Base-by-base conservation (phyloP, 2,329 filamentous ascomycete genomes). In the Rhynchosporium secalis region DNA sequence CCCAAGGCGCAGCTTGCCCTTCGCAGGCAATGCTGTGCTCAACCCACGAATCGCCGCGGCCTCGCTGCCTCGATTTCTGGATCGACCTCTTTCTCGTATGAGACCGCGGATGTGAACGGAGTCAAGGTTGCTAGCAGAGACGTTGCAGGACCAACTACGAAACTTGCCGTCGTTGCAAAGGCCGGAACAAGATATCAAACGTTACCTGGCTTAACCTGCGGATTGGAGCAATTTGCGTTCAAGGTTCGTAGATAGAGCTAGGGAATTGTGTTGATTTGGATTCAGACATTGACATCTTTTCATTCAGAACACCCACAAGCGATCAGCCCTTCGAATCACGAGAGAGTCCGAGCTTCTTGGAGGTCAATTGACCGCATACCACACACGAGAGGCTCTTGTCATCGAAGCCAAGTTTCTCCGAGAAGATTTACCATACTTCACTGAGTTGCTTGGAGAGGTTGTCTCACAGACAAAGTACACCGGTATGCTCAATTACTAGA, bases 341-440 rank as follows among this genome's bases (percentile, higher is more conserved):
- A 90, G 95, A 81, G 95, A 99, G 82, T 86, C 91, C 73, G 95
- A 99, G 81, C 89, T 99, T 66, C 87, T 99, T 69, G 95, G 96
- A 76, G 92, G 92, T 73, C 88, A 94, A 85, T 87, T 98, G 80
- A 84, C 81, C 72, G 83, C 94, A 69, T 91, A 90, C 78, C 92
- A 97, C 81, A 93, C 92, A 72, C 90, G 94, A 75, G 95, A 99
- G 83, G 92, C 92, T 75, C 81, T 99, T 67, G 87, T 99, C 64
- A 81, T 99, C 74, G 88, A 94, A 78, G 91, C 95, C 76, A 96
- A 90, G 81, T 99, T 99, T 84, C 86, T 99, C 70, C 88, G 92
- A 76, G 88, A 95, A 76, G 93, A 99, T 77, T 87, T 99, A 70
- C 95, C 95, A 71, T 99, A 98, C 86, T 99, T 96, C 78, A 86